These are phyloP conservation scores for Cystoderma amianthinum DNA, from an alignment of 768 basidiomycete genomes.

Conservation along the genomic window DNA sequence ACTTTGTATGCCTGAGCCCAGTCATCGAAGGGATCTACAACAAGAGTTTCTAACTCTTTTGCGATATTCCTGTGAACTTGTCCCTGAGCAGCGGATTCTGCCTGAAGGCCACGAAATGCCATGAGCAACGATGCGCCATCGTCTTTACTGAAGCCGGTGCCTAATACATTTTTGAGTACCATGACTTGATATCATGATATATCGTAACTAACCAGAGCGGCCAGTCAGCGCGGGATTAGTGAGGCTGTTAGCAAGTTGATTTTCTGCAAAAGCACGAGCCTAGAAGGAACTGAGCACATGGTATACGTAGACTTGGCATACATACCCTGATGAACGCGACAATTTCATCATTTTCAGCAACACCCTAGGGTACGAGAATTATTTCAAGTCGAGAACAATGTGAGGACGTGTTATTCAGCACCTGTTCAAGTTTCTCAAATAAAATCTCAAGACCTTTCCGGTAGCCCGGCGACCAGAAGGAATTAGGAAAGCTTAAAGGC, in stretches of 20 bases:
- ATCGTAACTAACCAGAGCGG: constrained; percentile 33
- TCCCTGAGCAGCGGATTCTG: constrained; percentile 67
- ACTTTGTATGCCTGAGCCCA: constrained; percentile 80
- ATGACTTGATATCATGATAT: too few relatives aligned
- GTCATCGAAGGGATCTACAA: constrained; percentile 72
- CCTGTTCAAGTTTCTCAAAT: constrained; percentile 74
- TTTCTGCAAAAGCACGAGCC: constrained; percentile 72
- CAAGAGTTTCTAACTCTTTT: constrained; percentile 66
- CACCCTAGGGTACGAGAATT: constrained; percentile 64
- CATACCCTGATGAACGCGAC: constrained; percentile 76
- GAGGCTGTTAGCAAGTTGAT: constrained; percentile 52
- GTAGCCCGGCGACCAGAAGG: constrained; percentile 94
- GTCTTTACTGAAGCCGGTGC: constrained; percentile 66
- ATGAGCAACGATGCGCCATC: constrained; percentile 80
- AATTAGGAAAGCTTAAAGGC: constrained; percentile 85
- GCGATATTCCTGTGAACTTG: constrained; percentile 65
- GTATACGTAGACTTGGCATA: constrained; percentile 3
- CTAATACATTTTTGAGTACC: constrained; percentile 29
- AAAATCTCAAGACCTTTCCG: constrained; percentile 75
- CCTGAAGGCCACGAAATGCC: constrained; percentile 75
- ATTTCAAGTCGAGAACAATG: too few relatives aligned
- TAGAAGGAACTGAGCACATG: constrained; percentile 19
- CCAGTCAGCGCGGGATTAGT: constrained; percentile 41
- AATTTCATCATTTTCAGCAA: constrained; percentile 79
- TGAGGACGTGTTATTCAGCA: too few relatives aligned